phyloP scores from a whole-genome alignment of 345 rosid genomes.

The Lagerstroemia speciosa region DNA sequence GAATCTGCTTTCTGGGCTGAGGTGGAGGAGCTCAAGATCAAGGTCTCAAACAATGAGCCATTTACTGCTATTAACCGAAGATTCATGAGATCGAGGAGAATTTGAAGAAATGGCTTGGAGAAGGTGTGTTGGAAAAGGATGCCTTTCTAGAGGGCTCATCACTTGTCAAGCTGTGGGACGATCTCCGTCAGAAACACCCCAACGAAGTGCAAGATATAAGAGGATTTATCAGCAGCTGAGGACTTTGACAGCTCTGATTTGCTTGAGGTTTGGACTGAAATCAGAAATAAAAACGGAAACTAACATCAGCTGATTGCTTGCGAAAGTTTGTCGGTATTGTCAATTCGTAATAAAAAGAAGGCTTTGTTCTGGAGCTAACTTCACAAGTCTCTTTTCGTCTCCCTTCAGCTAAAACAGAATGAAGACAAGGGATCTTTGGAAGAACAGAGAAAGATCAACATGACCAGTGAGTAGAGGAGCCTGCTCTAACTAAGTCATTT shows the following conservation, averaged over 20 bases:
- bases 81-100: constrained; percentile 14
- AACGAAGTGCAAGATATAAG: constrained; percentile 12
- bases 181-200: constrained; percentile 18
- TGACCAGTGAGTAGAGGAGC: too few relatives aligned
- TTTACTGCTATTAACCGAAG: constrained; percentile 7
- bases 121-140: constrained; percentile 17
- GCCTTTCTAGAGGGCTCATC: constrained; percentile 40
- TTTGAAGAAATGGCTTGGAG: constrained; percentile 25
- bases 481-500: too few relatives aligned
- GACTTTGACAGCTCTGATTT: neutral
- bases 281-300: neutral
- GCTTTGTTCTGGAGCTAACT: too few relatives aligned
- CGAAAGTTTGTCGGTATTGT: neutral
- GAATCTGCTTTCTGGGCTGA: constrained; percentile 77
- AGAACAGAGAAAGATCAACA: too few relatives aligned
- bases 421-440: too few relatives aligned
- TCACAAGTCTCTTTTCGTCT: too few relatives aligned
- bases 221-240: neutral
- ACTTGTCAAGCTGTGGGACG: constrained; percentile 38
- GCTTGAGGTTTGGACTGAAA: neutral
- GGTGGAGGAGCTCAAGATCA: constrained; percentile 53
- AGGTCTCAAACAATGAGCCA: neutral
- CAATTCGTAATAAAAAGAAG: neutral
- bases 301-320: neutral
- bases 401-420: too few relatives aligned